Evolutionary conservation across 75 land plant genomes (phyloP), one percentile per base, ranked within the genome.

Genomic region (Pinus tabuliformis): DNA sequence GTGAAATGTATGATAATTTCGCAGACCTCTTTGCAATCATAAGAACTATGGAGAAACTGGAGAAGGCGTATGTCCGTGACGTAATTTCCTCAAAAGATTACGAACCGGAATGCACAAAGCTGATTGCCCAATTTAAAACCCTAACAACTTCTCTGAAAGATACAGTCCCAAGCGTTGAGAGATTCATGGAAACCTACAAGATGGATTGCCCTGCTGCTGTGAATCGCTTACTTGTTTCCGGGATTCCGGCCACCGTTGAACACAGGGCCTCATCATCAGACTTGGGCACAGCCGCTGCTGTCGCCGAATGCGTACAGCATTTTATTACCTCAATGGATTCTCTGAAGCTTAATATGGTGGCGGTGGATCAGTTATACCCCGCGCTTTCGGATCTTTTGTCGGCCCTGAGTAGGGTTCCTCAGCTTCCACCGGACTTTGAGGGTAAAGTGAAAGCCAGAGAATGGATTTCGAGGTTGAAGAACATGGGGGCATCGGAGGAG

Each of bases 201-300:
- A 85, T 96, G 86, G 98, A 96, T 60, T 94, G 95, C 84, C 99
- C 95, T 3, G 93, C 92, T 21, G 99, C 97, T 13, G 79, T 90
- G 64, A 92, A 96, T 79, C 92, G 99, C 73, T 86, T 96, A 5
- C 73, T 94, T 66, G 83, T 83, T 13, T 89, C 95, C 24, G 97
- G 99, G 56, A 89, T 96, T 71, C 99, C 97, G 13, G 99, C 99
- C 77, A 96, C 95, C n/a, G 91, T 96, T 28, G 99, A 96, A 76
- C 99, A 96, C 75, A 82, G 93, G 70, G 77, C 85, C 13, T 82
- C 90, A 6, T 80, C 91, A 9, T 84, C 90, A 57, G 87, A 84
- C 9, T 78, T 90, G 5, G 74, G 86, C 57, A 72, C 58, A 4
- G 78, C 79, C 57, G 79, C 68, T 3, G 79, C 83, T 8, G 42